Evolutionary conservation across 2,329 filamentous ascomycete genomes (phyloP).

Genomic region (Colletotrichum graminicola): DNA sequence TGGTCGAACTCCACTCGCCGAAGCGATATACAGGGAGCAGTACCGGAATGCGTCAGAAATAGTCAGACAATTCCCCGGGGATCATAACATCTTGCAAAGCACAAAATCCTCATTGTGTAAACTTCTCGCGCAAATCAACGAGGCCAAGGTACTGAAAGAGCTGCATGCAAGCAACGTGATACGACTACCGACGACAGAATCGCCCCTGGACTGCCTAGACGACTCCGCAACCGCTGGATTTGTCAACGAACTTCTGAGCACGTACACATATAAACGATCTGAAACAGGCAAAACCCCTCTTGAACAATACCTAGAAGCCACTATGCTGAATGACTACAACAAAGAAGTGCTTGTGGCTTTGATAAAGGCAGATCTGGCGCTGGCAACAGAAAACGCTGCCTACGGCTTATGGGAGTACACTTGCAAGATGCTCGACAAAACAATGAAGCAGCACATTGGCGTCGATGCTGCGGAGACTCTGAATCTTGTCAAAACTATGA

Average conservation of each 20-base stretch:
- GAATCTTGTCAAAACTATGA: not conserved
- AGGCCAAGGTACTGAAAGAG: not conserved
- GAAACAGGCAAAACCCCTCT: not conserved
- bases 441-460: not conserved
- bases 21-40: not conserved
- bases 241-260: constrained; percentile 1
- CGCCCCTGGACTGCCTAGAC: constrained; percentile 4
- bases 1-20: constrained; percentile 12
- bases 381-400: not conserved
- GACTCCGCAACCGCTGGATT: not conserved
- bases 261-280: constrained; percentile 1
- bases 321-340: not conserved
- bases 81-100: not conserved
- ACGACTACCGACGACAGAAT: not conserved
- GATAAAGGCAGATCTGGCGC: constrained; percentile 2
- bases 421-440: not conserved
- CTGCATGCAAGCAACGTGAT: not conserved
- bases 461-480: not conserved
- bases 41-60: not conserved
- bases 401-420: constrained; percentile 2
- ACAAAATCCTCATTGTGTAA: not conserved
- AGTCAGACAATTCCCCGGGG: not conserved
- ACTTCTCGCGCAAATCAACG: not conserved
- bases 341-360: not conserved
- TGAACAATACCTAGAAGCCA: not conserved